phyloP scores from a whole-genome alignment of 2,329 filamentous ascomycete species.

The Trichoderma koningii region DNA sequence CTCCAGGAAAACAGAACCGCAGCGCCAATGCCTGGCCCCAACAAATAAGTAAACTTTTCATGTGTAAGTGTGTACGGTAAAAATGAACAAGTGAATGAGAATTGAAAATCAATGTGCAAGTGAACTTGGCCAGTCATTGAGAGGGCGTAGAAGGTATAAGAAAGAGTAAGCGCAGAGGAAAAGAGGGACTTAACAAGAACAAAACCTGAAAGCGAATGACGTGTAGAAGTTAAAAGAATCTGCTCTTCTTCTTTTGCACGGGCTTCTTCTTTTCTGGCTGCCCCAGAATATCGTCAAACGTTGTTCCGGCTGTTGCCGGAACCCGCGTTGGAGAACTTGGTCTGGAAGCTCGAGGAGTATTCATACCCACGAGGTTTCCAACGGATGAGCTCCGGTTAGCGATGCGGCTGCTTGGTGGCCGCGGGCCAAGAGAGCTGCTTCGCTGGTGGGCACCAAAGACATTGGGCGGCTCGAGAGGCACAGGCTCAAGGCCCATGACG shows the following conservation, averaged over 20 bases:
- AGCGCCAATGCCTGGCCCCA: not conserved
- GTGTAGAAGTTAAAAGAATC: slow-evolving; percentile 41
- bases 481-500: slow-evolving; percentile 47
- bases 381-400: slow-evolving; percentile 41
- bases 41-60: slow-evolving; percentile 1
- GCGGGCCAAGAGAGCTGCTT: slow-evolving; percentile 42
- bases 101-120: not conserved
- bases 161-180: not conserved
- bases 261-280: slow-evolving; percentile 40
- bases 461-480: slow-evolving; percentile 42
- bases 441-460: slow-evolving; percentile 37
- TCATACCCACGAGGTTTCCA: slow-evolving; percentile 41
- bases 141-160: not conserved
- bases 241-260: slow-evolving; percentile 44
- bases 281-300: slow-evolving; percentile 54
- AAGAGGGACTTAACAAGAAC: not conserved
- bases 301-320: slow-evolving; percentile 41
- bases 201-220: not conserved
- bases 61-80: not conserved
- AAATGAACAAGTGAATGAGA: not conserved
- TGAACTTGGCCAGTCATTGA: not conserved
- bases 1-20: not conserved
- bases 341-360: slow-evolving; percentile 26
- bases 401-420: slow-evolving; percentile 39
- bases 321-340: slow-evolving; percentile 30